These are phyloP conservation scores for Apiotrichum domesticum DNA, from an alignment of 1,284 basidiomycete genomes.

Conservation along the genomic window DNA sequence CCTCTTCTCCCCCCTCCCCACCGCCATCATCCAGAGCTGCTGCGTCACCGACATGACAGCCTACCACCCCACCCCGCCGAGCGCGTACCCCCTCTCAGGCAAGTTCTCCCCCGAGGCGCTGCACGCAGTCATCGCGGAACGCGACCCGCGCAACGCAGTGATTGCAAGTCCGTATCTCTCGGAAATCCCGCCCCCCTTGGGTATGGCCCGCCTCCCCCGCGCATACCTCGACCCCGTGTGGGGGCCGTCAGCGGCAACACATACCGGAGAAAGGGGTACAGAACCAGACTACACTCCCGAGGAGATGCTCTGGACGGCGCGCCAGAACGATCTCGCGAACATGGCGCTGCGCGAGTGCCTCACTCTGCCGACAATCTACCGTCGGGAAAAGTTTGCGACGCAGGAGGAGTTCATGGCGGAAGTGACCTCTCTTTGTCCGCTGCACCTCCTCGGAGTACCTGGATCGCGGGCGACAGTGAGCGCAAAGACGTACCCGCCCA, in stretches of 20 bases:
- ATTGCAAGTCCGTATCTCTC: slow-evolving; percentile 5
- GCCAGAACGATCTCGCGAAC: slow-evolving; percentile 6
- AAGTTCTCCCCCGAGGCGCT: background rate
- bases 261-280: background rate
- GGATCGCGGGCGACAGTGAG: background rate
- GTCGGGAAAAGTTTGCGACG: slow-evolving; percentile 3
- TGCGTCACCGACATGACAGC: slow-evolving; percentile 22
- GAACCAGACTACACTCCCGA: background rate
- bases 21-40: slow-evolving; percentile 19
- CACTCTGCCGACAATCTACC: slow-evolving; percentile 10
- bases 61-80: slow-evolving; percentile 1
- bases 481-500: slow-evolving; percentile 14
- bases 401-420: slow-evolving; percentile 8
- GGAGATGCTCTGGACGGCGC: background rate
- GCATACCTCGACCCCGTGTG: background rate
- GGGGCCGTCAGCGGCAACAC: background rate
- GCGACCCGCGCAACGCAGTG: slow-evolving; percentile 13
- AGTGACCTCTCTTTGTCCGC: background rate
- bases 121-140: background rate
- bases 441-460: background rate
- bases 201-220: background rate
- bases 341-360: background rate
- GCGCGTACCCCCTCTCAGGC: background rate
- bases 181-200: background rate
- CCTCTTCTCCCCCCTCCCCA: background rate